phyloP scores from a whole-genome alignment of 176 grass and related monocot species.

The Triticum monococcum region DNA sequence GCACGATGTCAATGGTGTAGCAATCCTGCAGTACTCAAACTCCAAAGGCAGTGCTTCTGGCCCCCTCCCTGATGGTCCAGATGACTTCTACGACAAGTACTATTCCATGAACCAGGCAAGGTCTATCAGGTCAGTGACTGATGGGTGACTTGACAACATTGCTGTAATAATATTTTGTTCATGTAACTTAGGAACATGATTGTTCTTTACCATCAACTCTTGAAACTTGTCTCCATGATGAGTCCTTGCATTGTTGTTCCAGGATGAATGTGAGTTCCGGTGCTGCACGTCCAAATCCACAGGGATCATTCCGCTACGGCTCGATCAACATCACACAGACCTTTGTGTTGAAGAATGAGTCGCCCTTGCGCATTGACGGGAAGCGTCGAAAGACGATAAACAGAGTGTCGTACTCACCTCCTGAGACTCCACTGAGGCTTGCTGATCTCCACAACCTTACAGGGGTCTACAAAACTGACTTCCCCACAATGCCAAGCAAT shows the following conservation, averaged over 20 bases:
- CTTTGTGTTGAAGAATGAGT: conserved; percentile 59
- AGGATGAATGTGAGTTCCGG: conserved; percentile 79
- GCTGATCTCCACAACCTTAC: conserved; percentile 60
- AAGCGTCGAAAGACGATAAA: conserved; percentile 63
- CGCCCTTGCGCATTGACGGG: conserved; percentile 46
- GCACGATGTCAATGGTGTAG: conserved; percentile 69
- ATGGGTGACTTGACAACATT: not conserved
- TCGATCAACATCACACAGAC: conserved; percentile 77
- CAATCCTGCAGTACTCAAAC: conserved; percentile 86
- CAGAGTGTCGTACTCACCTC: conserved; percentile 66
- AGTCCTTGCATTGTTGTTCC: conserved; percentile 27
- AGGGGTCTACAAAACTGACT: conserved; percentile 70
- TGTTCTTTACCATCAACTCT: not conserved
- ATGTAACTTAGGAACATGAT: not conserved
- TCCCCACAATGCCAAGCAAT: conserved; percentile 56
- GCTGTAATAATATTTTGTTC: not conserved
- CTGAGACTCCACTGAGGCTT: conserved; percentile 80
- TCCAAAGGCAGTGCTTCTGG: conserved; percentile 69
- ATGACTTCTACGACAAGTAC: conserved; percentile 69
- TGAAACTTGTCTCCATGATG: conserved; percentile 1
- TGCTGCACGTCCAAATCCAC: conserved; percentile 83
- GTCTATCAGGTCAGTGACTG: conserved; percentile 66
- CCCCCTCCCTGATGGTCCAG: conserved; percentile 70
- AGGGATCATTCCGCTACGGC: conserved; percentile 86
- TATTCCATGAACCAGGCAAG: conserved; percentile 82